Evolutionary conservation across 805 yeast species (phyloP).

Genomic region (Lachancea meyersii): DNA sequence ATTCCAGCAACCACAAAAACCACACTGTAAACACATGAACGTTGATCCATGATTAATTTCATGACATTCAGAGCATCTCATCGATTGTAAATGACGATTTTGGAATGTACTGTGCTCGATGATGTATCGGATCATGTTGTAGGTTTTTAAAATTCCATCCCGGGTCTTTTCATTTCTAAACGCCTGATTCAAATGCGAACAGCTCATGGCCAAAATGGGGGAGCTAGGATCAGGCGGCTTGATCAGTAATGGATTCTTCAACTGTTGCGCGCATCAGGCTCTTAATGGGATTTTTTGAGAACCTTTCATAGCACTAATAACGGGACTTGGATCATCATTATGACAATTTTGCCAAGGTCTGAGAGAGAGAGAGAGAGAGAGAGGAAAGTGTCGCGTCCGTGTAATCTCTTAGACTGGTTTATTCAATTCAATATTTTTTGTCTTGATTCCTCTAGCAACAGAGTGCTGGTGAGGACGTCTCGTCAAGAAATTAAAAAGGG

Average conservation of each 20-base stretch:
- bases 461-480: too few species aligned
- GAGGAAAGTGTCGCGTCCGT: too few species aligned
- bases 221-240: conserved; percentile 19
- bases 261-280: background rate
- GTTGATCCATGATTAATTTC: conserved; percentile 30
- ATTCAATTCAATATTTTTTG: too few species aligned
- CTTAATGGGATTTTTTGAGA: background rate
- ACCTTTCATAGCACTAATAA: background rate
- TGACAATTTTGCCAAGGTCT: too few species aligned
- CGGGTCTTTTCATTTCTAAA: conserved; percentile 30
- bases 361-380: background rate
- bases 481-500: too few species aligned
- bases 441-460: too few species aligned
- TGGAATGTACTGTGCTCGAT: conserved; percentile 17
- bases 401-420: too few species aligned
- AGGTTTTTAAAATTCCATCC: conserved; percentile 25
- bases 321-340: too few species aligned
- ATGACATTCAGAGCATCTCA: conserved; percentile 27
- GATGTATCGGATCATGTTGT: conserved; percentile 24
- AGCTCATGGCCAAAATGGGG: conserved; percentile 12
- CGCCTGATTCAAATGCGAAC: conserved; percentile 28
- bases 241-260: background rate
- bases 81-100: conserved; percentile 20
- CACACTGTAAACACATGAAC: conserved; percentile 71
- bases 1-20: conserved; percentile 65